Evolutionary conservation across 2,329 filamentous ascomycete species (phyloP).

Genomic region (Colletotrichum sp.): DNA sequence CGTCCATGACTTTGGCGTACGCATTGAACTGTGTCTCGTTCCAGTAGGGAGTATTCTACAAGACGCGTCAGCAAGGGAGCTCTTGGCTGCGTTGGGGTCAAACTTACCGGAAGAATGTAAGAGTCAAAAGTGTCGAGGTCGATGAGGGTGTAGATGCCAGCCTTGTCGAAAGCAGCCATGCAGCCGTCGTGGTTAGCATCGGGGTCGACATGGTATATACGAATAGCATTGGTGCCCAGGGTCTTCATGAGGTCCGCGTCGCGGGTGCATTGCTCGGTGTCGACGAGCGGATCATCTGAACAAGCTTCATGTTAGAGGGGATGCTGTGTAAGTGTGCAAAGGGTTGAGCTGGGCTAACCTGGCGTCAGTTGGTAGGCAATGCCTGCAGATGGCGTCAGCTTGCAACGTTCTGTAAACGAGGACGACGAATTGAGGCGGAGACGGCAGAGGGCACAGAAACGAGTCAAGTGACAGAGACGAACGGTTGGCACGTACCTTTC

Average conservation of each 20-base stretch:
- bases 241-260: constrained; percentile 81
- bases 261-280: constrained; percentile 76
- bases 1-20: constrained; percentile 77
- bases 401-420: background rate
- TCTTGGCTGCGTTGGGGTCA: background rate
- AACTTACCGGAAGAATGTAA: constrained; percentile 67
- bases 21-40: constrained; percentile 72
- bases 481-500: constrained; percentile 63
- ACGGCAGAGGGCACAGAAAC: background rate
- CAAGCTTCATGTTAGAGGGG: constrained; percentile 2
- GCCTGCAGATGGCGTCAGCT: constrained; percentile 49
- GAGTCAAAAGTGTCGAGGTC: constrained; percentile 80
- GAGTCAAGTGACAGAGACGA: background rate
- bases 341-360: constrained; percentile 29
- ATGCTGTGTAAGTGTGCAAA: background rate
- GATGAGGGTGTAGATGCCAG: constrained; percentile 83
- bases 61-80: background rate
- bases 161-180: constrained; percentile 80
- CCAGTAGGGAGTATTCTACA: constrained; percentile 69
- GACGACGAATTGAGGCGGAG: background rate
- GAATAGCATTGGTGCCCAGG: constrained; percentile 82
- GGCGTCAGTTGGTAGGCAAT: constrained; percentile 71
- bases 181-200: constrained; percentile 74
- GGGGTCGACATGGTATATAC: constrained; percentile 86
- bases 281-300: constrained; percentile 74